Evolutionary conservation across 768 basidiomycete species (phyloP), one percentile per base, ranked within the genome.

Genomic region (Peribolospora kevripleyi): DNA sequence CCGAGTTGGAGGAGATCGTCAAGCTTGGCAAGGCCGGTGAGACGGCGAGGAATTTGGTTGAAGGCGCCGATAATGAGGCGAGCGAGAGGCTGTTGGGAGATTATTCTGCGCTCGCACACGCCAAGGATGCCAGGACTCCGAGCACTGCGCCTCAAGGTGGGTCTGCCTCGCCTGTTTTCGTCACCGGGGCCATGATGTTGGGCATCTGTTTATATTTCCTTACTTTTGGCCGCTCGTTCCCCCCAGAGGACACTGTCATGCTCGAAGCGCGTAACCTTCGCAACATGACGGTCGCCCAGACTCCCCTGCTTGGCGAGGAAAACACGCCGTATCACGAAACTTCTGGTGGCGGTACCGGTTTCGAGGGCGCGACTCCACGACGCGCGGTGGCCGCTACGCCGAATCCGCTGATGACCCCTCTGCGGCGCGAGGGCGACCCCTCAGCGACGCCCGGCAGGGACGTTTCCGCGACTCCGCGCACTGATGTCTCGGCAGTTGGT

Each of bases 21-120:
- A 98, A 97, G 72, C 95, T 97, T 63, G 93, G 93, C 0, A 79
- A 84, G 65, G 82, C 83, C 0, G 81, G 86, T 3, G 88, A 91
- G 70, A 81, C 76, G 61, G 84, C 91, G 13, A 81, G 87, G 51
- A 77, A 82, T 4, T 64, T 95, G 60, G 87, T 88, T 7, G 76
- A 80, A 37, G 85, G 82, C 6, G 81, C 76, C 53, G 69, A 66
- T 3, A 69, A 68, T 47, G 84, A 84, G 60, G 83, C 86, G 9
- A 87, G 80, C 57, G 80, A 78, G n/a, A 76, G 78, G 60, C 70
- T 97, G 45, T 66, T 98, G 53, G 87, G 85, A 58, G 90, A 93
- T 54, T 97, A 97, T 64, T 85, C 91, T 63, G 82, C 80, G 4
- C 64, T 98, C 57, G 84, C 85, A 55, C 75, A 76, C 61, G 91